Evolutionary conservation across 441 rosid species (phyloP).

Genomic region (Croton laevigatus): DNA sequence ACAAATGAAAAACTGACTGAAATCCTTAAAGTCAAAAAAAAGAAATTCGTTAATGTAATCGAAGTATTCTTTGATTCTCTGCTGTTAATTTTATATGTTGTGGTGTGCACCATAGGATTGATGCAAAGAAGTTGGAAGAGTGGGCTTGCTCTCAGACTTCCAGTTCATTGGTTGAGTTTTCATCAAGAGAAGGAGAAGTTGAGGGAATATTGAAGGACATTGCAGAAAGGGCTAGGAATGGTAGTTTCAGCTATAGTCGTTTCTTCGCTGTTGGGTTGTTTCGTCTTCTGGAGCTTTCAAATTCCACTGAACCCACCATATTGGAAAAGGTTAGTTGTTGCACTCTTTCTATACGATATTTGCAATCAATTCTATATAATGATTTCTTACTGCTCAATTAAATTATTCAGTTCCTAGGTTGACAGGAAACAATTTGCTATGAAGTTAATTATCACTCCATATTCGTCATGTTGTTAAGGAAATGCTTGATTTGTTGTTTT

Average conservation of each 20-base stretch:
- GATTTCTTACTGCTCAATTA: background rate
- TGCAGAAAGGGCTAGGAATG: constrained; percentile 69
- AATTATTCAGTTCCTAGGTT: background rate
- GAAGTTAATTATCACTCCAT: background rate
- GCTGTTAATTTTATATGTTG: constrained; percentile 12
- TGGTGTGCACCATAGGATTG: constrained; percentile 42
- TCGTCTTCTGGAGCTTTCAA: constrained; percentile 88
- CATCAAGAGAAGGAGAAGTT: constrained; percentile 77
- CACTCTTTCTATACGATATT: constrained; percentile 6
- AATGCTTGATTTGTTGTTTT: background rate
- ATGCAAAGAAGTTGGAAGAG: constrained; percentile 87
- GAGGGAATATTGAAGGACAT: constrained; percentile 74
- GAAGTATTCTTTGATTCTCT: background rate
- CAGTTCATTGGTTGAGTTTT: constrained; percentile 64
- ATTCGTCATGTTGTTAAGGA: background rate
- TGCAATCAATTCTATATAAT: constrained; percentile 2
- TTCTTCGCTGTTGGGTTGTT: constrained; percentile 94
- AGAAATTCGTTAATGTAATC: background rate
- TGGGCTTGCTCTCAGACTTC: constrained; percentile 80
- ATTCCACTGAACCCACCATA: constrained; percentile 76
- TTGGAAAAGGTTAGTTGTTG: constrained; percentile 62
- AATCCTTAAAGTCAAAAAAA: background rate
- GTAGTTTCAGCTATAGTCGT: constrained; percentile 89
- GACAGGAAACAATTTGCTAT: background rate
- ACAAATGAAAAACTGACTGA: background rate